Evolutionary conservation across 139 green algal species (phyloP).

Genomic region (Chlamydomonas sphaeroides): DNA sequence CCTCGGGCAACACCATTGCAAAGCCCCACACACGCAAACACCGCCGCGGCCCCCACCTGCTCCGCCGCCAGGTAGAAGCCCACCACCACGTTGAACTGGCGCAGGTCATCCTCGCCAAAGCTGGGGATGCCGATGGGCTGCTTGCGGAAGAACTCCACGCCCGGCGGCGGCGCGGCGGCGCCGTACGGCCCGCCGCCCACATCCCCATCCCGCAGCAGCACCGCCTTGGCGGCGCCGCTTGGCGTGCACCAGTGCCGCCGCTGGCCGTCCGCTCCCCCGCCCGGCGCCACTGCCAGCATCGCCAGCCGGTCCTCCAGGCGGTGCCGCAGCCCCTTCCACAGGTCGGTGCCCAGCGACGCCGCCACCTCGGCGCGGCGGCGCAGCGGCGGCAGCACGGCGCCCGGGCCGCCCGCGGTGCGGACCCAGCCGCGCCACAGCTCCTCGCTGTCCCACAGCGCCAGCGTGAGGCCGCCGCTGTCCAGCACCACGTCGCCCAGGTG

Average conservation of each 20-base stretch:
- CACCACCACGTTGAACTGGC: background rate
- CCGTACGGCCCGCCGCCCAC: background rate
- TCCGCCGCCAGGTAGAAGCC: too few relatives aligned
- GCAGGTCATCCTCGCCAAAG: slow-evolving; percentile 11
- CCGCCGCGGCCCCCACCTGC: background rate
- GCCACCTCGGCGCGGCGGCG: slow-evolving; percentile 36
- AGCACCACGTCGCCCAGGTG: slow-evolving; percentile 25
- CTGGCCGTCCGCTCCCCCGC: background rate
- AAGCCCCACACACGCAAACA: background rate
- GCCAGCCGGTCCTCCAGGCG: slow-evolving; percentile 4
- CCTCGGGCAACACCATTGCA: too few relatives aligned
- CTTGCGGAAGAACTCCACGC: slow-evolving; percentile 26
- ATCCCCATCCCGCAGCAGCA: background rate
- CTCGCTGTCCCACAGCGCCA: slow-evolving; percentile 22
- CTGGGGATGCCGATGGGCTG: slow-evolving; percentile 14
- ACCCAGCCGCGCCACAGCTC: slow-evolving; percentile 12
- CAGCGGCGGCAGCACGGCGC: slow-evolving; percentile 6
- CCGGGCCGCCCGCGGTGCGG: background rate
- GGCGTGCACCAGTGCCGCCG: too few relatives aligned
- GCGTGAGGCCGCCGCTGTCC: slow-evolving; percentile 17
- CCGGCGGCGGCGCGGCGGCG: background rate
- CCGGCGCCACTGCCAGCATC: background rate
- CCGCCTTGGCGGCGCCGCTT: too few relatives aligned
- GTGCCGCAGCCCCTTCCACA: background rate
- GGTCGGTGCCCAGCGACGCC: slow-evolving; percentile 27